These are phyloP conservation scores for Escovopsis sp. DNA, from an alignment of 2,329 filamentous ascomycete species.

Conservation along the genomic window DNA sequence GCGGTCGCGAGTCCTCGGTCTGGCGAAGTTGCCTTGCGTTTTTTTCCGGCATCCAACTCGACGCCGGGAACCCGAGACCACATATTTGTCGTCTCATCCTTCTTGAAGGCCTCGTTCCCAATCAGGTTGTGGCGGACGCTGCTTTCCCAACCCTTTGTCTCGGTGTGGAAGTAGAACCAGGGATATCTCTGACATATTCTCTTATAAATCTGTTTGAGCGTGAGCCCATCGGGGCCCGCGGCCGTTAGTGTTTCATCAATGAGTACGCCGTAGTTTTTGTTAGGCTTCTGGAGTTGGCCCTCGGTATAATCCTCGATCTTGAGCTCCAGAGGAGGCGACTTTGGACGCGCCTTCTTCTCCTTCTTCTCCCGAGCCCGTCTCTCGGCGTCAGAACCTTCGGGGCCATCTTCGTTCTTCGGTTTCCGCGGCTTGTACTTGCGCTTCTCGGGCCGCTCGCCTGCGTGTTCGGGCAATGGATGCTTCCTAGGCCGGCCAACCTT, in stretches of 20 bases:
- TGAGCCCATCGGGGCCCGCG: constrained; percentile 37
- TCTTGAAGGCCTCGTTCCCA: constrained; percentile 45
- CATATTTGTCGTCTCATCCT: constrained; percentile 39
- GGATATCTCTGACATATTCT: constrained; percentile 43
- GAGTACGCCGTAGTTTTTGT: constrained; percentile 46
- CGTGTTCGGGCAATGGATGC: constrained; percentile 44
- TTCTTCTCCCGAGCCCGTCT: constrained; percentile 42
- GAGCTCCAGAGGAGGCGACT: constrained; percentile 45
- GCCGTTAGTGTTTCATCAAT: constrained; percentile 45
- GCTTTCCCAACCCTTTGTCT: constrained; percentile 52
- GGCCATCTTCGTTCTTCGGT: constrained; percentile 36
- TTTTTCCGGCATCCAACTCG: constrained; percentile 46
- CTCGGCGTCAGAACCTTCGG: constrained; percentile 41
- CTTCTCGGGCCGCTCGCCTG: constrained; percentile 41
- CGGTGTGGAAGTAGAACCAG: constrained; percentile 44
- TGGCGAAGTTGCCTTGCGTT: constrained; percentile 39
- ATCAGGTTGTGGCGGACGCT: constrained; percentile 51
- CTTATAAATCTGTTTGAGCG: constrained; percentile 49
- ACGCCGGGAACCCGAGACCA: constrained; percentile 45
- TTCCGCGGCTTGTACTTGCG: constrained; percentile 52
- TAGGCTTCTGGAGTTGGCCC: constrained; percentile 45
- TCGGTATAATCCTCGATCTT: constrained; percentile 39
- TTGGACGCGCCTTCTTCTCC: constrained; percentile 42
- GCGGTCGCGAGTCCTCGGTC: constrained; percentile 30
- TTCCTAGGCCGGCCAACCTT: constrained; percentile 53